These are phyloP conservation scores for Pythium inflatum DNA, from an alignment of 352 stramenopile genomes.

Conservation along the genomic window DNA sequence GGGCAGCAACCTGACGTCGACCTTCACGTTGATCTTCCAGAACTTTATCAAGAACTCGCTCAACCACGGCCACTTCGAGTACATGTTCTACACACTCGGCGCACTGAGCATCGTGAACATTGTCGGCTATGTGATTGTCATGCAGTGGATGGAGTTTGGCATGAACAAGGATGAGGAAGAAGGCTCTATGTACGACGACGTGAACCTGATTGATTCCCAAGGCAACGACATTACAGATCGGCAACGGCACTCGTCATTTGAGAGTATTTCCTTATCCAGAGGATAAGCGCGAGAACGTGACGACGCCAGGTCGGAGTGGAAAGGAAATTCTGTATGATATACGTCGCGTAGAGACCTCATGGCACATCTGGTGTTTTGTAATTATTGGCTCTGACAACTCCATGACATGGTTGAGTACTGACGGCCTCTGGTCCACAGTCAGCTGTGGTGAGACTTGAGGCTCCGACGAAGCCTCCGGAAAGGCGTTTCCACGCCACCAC, in stretches of 20 bases:
- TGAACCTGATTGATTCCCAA: slow-evolving; percentile 51
- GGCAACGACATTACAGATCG: slow-evolving; percentile 72
- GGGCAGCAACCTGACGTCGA: slow-evolving; percentile 87
- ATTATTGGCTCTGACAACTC: background rate
- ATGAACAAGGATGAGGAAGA: slow-evolving; percentile 81
- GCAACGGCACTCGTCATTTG: slow-evolving; percentile 74
- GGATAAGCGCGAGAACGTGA: no score
- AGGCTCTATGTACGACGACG: slow-evolving; percentile 62
- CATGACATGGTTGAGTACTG: background rate
- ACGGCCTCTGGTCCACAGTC: no score
- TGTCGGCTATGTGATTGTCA: slow-evolving; percentile 71
- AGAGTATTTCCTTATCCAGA: slow-evolving; percentile 66
- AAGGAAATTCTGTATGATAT: slow-evolving; percentile 21
- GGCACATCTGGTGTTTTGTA: background rate
- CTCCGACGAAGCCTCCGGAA: no score
- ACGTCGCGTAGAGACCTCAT: slow-evolving; percentile 8
- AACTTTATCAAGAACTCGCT: slow-evolving; percentile 75
- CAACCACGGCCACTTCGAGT: slow-evolving; percentile 86
- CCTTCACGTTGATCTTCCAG: slow-evolving; percentile 86
- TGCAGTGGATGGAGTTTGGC: slow-evolving; percentile 89
- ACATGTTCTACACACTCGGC: slow-evolving; percentile 89
- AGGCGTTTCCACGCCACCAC: no score
- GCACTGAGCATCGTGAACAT: slow-evolving; percentile 77
- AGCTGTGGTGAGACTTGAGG: no score
- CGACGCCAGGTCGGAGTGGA: no score